phyloP scores from a whole-genome alignment of 345 rosid species.

The Iberis pinnata region DNA sequence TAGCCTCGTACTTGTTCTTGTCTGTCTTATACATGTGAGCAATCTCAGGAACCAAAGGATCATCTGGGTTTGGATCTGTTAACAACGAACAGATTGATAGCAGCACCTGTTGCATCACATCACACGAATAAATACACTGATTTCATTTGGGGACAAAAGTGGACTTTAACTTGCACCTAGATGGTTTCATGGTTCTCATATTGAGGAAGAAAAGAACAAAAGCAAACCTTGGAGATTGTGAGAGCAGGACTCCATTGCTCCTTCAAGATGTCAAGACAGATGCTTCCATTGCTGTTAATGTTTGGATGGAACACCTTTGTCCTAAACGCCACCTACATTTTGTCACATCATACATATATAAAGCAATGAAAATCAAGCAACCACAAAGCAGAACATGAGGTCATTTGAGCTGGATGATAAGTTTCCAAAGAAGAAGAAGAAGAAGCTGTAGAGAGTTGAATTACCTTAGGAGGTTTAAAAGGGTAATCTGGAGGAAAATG shows the following conservation, averaged over 20 bases:
- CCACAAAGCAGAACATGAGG: neutral
- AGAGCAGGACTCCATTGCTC: conserved; percentile 98
- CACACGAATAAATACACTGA: neutral
- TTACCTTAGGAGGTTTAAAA: conserved; percentile 74
- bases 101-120: conserved; percentile 48
- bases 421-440: too few relatives aligned
- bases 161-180: neutral
- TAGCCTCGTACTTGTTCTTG: conserved; percentile 84
- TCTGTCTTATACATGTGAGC: conserved; percentile 98
- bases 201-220: neutral
- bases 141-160: neutral
- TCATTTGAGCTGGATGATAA: neutral
- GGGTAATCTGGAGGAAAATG: conserved; percentile 84
- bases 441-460: neutral
- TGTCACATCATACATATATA: neutral
- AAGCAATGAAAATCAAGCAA: neutral
- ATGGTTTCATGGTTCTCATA: neutral
- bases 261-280: conserved; percentile 93
- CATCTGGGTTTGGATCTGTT: conserved; percentile 96
- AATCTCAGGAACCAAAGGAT: conserved; percentile 93
- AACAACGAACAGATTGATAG: conserved; percentile 88
- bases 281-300: conserved; percentile 94
- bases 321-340: conserved; percentile 80
- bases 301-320: conserved; percentile 95
- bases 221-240: conserved; percentile 77